phyloP scores from a whole-genome alignment of 1,284 basidiomycete genomes.

The Stereum hirsutum region DNA sequence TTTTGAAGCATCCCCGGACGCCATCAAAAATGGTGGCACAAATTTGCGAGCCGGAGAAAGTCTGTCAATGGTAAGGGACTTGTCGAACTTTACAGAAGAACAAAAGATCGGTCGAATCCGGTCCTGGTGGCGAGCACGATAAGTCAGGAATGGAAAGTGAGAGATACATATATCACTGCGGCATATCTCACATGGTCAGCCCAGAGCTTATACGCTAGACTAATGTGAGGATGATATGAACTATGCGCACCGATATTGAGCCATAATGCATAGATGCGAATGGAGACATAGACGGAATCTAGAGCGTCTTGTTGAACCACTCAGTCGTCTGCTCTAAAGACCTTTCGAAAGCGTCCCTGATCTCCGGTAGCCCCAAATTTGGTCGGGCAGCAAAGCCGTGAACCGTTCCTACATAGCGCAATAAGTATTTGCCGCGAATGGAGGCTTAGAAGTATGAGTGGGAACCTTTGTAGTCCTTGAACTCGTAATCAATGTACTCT shows the following conservation, averaged over 20 bases:
- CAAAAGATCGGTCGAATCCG: too few species aligned
- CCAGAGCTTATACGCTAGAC: background rate
- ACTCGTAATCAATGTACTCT: slow-evolving; percentile 40
- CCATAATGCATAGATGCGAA: too few species aligned
- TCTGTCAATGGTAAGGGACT: too few species aligned
- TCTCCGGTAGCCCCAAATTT: slow-evolving; percentile 26
- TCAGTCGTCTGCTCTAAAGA: slow-evolving; percentile 23
- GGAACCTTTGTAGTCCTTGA: slow-evolving; percentile 45
- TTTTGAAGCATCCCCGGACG: too few species aligned
- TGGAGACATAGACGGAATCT: background rate
- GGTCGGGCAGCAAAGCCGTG: slow-evolving; percentile 41
- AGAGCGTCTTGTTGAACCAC: slow-evolving; percentile 27
- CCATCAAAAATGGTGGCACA: too few species aligned
- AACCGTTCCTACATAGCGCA: slow-evolving; percentile 24
- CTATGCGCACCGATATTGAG: too few species aligned
- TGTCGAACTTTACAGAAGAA: too few species aligned
- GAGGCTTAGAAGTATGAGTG: background rate
- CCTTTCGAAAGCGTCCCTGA: slow-evolving; percentile 33
- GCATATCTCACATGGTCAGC: background rate
- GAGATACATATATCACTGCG: background rate
- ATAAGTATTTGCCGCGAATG: background rate
- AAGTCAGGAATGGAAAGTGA: background rate
- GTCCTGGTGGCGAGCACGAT: too few species aligned
- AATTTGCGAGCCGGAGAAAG: too few species aligned
- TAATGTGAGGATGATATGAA: too few species aligned